A percentile compares a stretch with the other conserved stretches of the same genome.
Evolutionary conservation across 225 moss, liverwort and hornwort species (phyloP).

Genomic region (Anthoceros angustus): DNA sequence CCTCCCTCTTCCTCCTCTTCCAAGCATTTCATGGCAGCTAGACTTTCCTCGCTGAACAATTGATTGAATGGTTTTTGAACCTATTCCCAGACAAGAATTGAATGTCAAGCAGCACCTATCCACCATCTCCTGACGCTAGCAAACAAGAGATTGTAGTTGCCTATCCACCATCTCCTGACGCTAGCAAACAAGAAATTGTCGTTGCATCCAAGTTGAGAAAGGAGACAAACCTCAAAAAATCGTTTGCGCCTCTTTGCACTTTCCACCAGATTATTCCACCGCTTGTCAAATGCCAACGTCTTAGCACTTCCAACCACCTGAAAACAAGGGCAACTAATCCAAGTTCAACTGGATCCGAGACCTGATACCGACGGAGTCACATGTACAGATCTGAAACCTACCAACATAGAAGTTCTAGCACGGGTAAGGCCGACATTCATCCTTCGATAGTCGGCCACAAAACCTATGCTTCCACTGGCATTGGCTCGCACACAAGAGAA

Average conservation of each 20-base stretch:
- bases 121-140: no score
- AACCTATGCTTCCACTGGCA: constrained; percentile 75
- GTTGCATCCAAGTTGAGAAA: no score
- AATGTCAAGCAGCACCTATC: no score
- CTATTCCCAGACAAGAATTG: background rate
- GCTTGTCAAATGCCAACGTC: constrained; percentile 78
- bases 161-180: no score
- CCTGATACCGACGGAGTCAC: background rate
- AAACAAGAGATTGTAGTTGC: no score
- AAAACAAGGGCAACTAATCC: constrained; percentile 5
- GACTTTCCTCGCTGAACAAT: background rate
- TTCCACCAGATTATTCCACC: constrained; percentile 69
- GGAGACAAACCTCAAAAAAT: constrained; percentile 44
- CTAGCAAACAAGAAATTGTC: no score
- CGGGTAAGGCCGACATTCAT: constrained; percentile 97
- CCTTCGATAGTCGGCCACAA: constrained; percentile 84
- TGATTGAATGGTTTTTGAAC: background rate
- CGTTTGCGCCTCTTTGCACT: constrained; percentile 55
- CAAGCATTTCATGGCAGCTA: background rate
- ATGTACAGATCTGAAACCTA: constrained; percentile 13
- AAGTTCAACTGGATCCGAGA: background rate
- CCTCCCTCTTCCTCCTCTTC: background rate
- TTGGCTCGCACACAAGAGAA: constrained; percentile 92
- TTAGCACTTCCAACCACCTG: constrained; percentile 88
- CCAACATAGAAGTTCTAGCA: constrained; percentile 95